Percentiles rank a stretch among this genome's conserved stretches.
phyloP scores from a whole-genome alignment of 169 alveolate genomes.

The Plasmodium sp. region DNA sequence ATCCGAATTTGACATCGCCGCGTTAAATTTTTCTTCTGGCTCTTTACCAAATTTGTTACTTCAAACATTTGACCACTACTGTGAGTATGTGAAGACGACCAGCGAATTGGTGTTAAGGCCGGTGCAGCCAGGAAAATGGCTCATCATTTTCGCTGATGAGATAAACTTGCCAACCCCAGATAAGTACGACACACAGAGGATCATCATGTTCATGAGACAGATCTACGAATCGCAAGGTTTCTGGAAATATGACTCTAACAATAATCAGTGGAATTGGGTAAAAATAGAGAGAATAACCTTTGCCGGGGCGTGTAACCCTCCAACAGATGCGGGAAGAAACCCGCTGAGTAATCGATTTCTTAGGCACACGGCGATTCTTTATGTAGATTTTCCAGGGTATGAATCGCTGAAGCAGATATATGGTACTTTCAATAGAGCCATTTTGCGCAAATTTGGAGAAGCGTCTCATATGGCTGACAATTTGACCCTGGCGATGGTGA shows the following conservation, averaged over 20 bases:
- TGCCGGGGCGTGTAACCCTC: constrained; percentile 99
- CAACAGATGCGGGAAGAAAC: constrained; percentile 98
- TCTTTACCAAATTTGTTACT: constrained; percentile 95
- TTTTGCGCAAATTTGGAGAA: constrained; percentile 91
- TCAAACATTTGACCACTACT: constrained; percentile 96
- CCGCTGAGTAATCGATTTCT: constrained; percentile 96
- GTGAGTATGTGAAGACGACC: constrained; percentile 95
- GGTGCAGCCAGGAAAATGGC: constrained; percentile 94
- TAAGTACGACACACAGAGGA: constrained; percentile 97
- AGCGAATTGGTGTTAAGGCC: constrained; percentile 95
- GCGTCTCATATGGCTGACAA: constrained; percentile 87
- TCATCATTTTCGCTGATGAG: constrained; percentile 99
- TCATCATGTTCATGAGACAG: constrained; percentile 96
- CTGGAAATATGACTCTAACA: constrained; percentile 92
- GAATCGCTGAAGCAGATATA: constrained; percentile 96
- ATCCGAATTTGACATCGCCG: constrained; percentile 95
- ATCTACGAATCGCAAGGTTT: constrained; percentile 97
- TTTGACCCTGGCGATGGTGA: constrained; percentile 98
- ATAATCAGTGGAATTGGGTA: constrained; percentile 92
- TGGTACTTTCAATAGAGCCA: constrained; percentile 97
- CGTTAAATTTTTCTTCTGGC: constrained; percentile 95
- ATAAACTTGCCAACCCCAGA: constrained; percentile 98
- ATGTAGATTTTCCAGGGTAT: constrained; percentile 99
- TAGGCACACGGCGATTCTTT: constrained; percentile 95
- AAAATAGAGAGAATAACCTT: constrained; percentile 96